Percentiles rank a stretch among this genome's conserved stretches.
phyloP scores from a whole-genome alignment of 2,329 filamentous ascomycete genomes.

The Tricladium varicosporioides region DNA sequence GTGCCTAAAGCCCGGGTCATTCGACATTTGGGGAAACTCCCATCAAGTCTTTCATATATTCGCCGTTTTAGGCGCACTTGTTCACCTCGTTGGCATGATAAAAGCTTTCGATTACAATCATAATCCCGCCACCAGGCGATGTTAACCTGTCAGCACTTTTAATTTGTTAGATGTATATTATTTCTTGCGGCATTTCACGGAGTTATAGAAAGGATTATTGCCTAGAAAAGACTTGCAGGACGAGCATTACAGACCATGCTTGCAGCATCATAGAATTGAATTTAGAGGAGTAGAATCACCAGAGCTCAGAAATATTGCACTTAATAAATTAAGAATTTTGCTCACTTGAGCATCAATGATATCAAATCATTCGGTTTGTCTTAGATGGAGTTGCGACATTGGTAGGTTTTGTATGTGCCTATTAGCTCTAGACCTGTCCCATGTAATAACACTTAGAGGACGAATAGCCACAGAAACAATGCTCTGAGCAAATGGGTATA shows the following conservation, averaged over 20 bases:
- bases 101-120: constrained; percentile 27
- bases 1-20: constrained; percentile 39
- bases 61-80: constrained; percentile 40
- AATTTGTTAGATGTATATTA: neutral
- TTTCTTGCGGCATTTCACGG: neutral
- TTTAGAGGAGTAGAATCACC: neutral
- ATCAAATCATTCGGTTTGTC: no score
- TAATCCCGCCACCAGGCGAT: constrained; percentile 13
- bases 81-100: constrained; percentile 40
- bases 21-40: constrained; percentile 45
- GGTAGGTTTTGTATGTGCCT: no score
- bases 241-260: neutral
- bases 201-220: neutral
- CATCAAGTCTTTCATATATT: constrained; percentile 48
- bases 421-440: no score
- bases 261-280: neutral
- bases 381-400: no score
- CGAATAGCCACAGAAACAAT: no score
- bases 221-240: neutral
- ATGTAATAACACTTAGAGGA: no score
- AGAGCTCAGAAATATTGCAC: neutral
- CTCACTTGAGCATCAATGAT: neutral
- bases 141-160: neutral
- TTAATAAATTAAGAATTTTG: neutral
- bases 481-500: no score